Evolutionary conservation across 2,329 filamentous ascomycete species (phyloP).

Genomic region (Botryotinia calthae): DNA sequence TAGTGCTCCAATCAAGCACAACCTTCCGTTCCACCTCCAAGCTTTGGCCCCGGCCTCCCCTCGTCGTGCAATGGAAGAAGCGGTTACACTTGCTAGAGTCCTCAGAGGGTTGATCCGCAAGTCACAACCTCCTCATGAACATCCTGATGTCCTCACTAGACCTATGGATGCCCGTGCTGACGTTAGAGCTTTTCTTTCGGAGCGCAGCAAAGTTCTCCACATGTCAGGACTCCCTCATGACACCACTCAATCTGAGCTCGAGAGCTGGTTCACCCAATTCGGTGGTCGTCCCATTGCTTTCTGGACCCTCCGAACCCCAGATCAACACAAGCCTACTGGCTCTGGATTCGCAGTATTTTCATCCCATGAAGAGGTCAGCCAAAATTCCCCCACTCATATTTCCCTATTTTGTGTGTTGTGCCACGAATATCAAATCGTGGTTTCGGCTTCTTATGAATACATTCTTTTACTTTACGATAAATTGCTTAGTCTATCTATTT

Average conservation of each 20-base stretch:
- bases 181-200: constrained; percentile 90
- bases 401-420: constrained; percentile 34
- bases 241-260: constrained; percentile 95
- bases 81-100: constrained; percentile 88
- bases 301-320: constrained; percentile 95
- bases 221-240: constrained; percentile 97
- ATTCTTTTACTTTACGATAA: constrained; percentile 37
- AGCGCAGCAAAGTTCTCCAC: constrained; percentile 96
- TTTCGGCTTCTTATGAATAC: constrained; percentile 34
- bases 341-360: constrained; percentile 98
- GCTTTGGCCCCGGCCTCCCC: constrained; percentile 93
- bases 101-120: constrained; percentile 91
- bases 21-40: constrained; percentile 95
- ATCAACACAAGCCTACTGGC: constrained; percentile 99
- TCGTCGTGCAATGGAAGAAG: constrained; percentile 95
- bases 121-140: constrained; percentile 89
- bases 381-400: constrained; percentile 30
- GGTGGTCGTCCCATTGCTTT: constrained; percentile 97
- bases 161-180: constrained; percentile 97
- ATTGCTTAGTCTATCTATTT: constrained; percentile 26
- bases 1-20: constrained; percentile 97
- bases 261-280: constrained; percentile 99
- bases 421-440: constrained; percentile 32
- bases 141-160: constrained; percentile 89
- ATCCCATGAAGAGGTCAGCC: constrained; percentile 88